phyloP scores from a whole-genome alignment of 75 land plant species.

The Adiantum capillusveneris region DNA sequence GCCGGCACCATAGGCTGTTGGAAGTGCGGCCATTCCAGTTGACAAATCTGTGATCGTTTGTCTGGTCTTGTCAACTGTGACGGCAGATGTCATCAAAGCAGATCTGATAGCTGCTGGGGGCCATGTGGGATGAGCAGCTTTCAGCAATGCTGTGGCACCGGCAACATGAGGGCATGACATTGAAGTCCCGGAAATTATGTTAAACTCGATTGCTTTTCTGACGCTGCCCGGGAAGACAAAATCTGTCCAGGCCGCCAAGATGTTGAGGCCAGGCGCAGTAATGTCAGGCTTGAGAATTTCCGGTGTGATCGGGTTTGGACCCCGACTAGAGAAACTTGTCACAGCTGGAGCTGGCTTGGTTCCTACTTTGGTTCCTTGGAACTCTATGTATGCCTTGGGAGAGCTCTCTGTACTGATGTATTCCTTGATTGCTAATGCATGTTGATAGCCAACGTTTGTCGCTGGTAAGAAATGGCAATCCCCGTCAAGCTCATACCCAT shows the following conservation, averaged over 20 bases:
- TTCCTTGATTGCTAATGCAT: slow-evolving; percentile 6
- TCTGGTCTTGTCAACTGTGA: slow-evolving; percentile 9
- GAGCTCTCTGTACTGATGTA: not conserved
- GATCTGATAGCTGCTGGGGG: slow-evolving; percentile 25
- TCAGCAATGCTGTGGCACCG: slow-evolving; percentile 21
- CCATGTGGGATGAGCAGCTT: slow-evolving; percentile 15
- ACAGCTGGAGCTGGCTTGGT: slow-evolving; percentile 27
- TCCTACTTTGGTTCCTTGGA: slow-evolving; percentile 19
- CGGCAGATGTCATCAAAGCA: slow-evolving; percentile 28
- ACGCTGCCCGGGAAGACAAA: not conserved
- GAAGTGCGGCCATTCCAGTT: too few species aligned
- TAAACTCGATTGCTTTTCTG: slow-evolving; percentile 5
- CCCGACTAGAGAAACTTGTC: slow-evolving; percentile 37
- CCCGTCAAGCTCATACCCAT: slow-evolving; percentile 13
- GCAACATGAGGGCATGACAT: slow-evolving; percentile 32
- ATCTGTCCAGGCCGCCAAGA: not conserved
- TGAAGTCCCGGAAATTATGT: slow-evolving; percentile 28
- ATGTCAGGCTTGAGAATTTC: slow-evolving; percentile 11
- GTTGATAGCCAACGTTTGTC: slow-evolving; percentile 4
- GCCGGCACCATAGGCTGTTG: too few species aligned
- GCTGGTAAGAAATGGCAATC: slow-evolving; percentile 38
- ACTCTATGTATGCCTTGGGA: slow-evolving; percentile 13
- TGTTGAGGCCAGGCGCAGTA: not conserved
- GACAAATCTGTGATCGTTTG: too few species aligned
- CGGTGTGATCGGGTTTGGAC: slow-evolving; percentile 20